Evolutionary conservation across 164 flowering plant genomes (phyloP).

Genomic region (Protea cynaroides): DNA sequence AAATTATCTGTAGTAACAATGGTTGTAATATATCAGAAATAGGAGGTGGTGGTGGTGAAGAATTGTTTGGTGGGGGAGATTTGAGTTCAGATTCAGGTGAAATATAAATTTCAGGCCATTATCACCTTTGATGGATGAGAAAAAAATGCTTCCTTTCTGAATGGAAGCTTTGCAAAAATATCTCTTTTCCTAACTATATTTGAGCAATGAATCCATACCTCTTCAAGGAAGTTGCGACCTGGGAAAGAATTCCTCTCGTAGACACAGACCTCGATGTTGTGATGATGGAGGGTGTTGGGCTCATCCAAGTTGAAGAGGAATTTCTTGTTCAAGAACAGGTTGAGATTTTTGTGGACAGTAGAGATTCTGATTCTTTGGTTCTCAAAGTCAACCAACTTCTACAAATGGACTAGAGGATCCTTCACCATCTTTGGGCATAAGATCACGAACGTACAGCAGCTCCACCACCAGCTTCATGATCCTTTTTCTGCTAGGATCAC

Average conservation of each 20-base stretch:
- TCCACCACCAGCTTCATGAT: conserved; percentile 30
- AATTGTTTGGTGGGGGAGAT: conserved; percentile 2
- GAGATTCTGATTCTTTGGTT: conserved; percentile 24
- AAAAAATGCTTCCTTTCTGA: conserved; percentile 27
- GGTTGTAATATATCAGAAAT: neutral
- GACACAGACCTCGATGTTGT: conserved; percentile 22
- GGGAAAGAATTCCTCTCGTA: conserved; percentile 26
- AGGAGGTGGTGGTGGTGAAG: neutral
- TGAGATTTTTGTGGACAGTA: conserved; percentile 28
- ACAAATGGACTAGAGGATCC: conserved; percentile 30
- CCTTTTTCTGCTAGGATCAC: conserved; percentile 15
- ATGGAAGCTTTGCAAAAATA: conserved; percentile 23
- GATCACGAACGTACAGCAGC: conserved; percentile 28
- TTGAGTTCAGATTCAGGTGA: conserved; percentile 13
- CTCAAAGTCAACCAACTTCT: conserved; percentile 28
- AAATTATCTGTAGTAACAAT: neutral
- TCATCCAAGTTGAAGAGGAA: conserved; percentile 24
- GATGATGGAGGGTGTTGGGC: conserved; percentile 14
- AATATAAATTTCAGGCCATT: conserved; percentile 25
- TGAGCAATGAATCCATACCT: conserved; percentile 30
- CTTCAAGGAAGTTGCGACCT: conserved; percentile 27
- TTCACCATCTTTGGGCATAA: conserved; percentile 31
- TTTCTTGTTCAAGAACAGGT: conserved; percentile 25
- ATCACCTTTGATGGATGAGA: conserved; percentile 27
- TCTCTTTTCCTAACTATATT: conserved; percentile 24